A percentile compares a stretch with the other conserved stretches of the same genome.
Conservation (phyloP, 306 rosid genomes). For the Medicago arabica region DNA sequence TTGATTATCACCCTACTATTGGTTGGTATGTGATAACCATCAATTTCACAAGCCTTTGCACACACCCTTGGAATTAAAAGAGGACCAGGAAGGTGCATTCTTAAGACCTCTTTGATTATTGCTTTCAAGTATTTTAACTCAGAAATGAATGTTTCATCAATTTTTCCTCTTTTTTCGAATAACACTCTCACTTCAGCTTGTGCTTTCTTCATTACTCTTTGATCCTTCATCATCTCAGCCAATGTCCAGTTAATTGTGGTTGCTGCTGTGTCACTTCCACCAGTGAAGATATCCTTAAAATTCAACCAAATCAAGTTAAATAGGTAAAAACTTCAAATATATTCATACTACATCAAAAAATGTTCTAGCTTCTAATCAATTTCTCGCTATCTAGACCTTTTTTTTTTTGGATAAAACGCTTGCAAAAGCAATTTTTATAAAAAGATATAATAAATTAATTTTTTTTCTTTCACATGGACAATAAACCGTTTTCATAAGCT, state of each 20-base stretch:
- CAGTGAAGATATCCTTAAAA: constrained; percentile 11
- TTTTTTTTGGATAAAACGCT: too few relatives aligned
- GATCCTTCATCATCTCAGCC: constrained; percentile 35
- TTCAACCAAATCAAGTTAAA: background rate
- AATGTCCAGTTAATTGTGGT: constrained; percentile 23
- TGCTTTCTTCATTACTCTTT: constrained; percentile 43
- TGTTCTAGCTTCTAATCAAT: background rate
- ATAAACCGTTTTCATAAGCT: too few relatives aligned
- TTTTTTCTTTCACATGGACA: too few relatives aligned
- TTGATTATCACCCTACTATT: constrained; percentile 39
- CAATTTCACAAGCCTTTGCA: constrained; percentile 32
- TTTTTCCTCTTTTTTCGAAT: constrained; percentile 1
- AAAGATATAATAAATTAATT: too few relatives aligned
- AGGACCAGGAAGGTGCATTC: constrained; percentile 47
- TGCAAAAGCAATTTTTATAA: too few relatives aligned
- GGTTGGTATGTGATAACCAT: constrained; percentile 42
- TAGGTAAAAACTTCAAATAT: background rate
- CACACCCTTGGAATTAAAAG: constrained; percentile 40
- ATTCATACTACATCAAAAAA: background rate
- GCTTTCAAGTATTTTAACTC: constrained; percentile 42
- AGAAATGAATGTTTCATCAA: constrained; percentile 14
- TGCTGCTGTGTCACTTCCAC: constrained; percentile 34
- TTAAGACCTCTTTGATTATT: constrained; percentile 41
- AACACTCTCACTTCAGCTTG: constrained; percentile 34
- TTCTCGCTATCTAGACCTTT: background rate